These are phyloP conservation scores for Paramecium biaurelia DNA, from an alignment of 73 alveolate species.

Conservation along the genomic window DNA sequence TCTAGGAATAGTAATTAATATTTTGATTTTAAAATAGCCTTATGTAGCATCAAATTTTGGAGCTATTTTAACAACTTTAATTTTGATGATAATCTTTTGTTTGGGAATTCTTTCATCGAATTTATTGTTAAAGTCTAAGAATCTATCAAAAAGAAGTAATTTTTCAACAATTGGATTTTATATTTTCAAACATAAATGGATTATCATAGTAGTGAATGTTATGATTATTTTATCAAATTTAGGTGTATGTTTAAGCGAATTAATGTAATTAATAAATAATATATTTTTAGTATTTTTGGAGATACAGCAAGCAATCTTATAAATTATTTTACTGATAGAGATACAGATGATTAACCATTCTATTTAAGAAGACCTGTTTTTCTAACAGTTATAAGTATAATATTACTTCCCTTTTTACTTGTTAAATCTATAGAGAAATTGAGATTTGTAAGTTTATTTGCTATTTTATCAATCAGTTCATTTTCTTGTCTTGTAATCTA, in stretches of 20 bases:
- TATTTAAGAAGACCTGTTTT: not conserved
- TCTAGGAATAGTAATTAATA: not conserved
- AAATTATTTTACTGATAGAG: not conserved
- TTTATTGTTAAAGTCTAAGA: not conserved
- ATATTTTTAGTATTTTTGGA: slow-evolving; percentile 8
- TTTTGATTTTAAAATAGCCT: not conserved
- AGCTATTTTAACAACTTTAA: not conserved
- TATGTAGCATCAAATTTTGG: not conserved
- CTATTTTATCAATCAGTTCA: not conserved
- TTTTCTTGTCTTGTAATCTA: not conserved
- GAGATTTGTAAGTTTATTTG: slow-evolving; percentile 29
- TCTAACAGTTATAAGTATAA: not conserved
- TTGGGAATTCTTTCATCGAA: not conserved
- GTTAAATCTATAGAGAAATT: slow-evolving; percentile 33
- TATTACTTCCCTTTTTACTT: not conserved
- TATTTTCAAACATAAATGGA: slow-evolving; percentile 17
- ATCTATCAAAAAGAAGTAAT: not conserved
- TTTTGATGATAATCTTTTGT: not conserved
- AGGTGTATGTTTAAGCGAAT: not conserved
- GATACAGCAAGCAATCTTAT: not conserved
- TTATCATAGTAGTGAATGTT: not conserved
- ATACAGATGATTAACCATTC: not conserved
- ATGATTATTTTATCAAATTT: slow-evolving; percentile 6
- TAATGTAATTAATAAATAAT: not conserved
- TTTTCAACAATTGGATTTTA: not conserved